Base-by-base conservation (phyloP, 1,284 basidiomycete genomes). In the Cerrena zonata region DNA sequence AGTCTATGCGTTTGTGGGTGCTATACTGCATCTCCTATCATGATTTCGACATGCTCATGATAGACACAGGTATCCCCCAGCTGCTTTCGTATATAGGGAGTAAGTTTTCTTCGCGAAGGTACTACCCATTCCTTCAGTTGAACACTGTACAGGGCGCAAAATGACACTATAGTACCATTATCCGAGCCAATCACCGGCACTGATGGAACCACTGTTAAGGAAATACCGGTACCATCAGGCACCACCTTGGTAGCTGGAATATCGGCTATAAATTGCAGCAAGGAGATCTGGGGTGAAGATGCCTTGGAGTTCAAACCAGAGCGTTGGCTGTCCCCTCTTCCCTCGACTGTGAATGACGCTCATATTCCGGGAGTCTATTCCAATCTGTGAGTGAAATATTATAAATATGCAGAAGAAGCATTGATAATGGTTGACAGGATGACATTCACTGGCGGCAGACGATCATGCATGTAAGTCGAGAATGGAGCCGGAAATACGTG, bases 151-250 rank as follows among this genome's bases (percentile, higher is more conserved):
- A 59, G 58, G n/a, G 44, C 56, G 2, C 47, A 50, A 7, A 41
- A 79, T 66, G 77, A 82, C 53, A 77, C 81, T 43, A 58, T 79
- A 2, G 69, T 84, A 19, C 80, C 79, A 0, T 67, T 82, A 37
- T 67, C 65, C 30, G 54, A 59, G 5, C 78, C 77, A 1, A 56
- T 80, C 34, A 58, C 55, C 12, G 73, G 72, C 1, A 48, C 56
- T 3, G 59, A 68, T 2, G 78, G 77, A 0, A 51, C 68, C 39
- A 53, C 58, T 0, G 64, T 75, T 2, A 61, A 67, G 27, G 65
- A 65, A 24, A 60, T 83, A 23, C 50, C 66, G 1, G 62, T 83
- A 25, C 63, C 69, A 11, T 77, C 77, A 56, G 77, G 75, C 7
- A 73, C 72, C 0, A 47, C 56, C 0, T 49, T 83, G 12, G 58